These are phyloP conservation scores for Nephromyces sp. DNA, from an alignment of 169 alveolate genomes.

Conservation along the genomic window DNA sequence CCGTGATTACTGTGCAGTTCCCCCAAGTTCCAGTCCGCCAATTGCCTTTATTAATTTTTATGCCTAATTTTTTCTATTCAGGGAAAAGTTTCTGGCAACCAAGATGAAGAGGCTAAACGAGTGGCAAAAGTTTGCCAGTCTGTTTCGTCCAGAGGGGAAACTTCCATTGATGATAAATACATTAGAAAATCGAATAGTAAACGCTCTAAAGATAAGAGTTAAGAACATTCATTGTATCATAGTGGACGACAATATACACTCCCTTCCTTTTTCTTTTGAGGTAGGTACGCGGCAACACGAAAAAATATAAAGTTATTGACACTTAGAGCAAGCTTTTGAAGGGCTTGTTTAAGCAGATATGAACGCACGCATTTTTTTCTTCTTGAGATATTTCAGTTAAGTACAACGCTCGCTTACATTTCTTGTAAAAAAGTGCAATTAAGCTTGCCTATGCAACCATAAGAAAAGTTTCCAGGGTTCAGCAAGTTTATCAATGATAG, in stretches of 20 bases:
- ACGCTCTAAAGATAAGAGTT: slow-evolving; percentile 49
- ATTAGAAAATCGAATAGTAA: slow-evolving; percentile 50
- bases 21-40: too few species aligned
- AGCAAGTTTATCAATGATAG: too few species aligned
- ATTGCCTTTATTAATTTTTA: too few species aligned
- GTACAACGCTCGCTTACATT: background rate
- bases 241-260: slow-evolving; percentile 56
- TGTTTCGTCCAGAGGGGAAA: too few species aligned
- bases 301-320: background rate
- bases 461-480: too few species aligned
- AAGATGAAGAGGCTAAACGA: background rate
- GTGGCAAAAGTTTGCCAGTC: background rate
- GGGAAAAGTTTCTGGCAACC: background rate
- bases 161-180: slow-evolving; percentile 40
- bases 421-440: background rate
- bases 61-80: too few species aligned
- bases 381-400: background rate
- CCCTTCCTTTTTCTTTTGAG: slow-evolving; percentile 56
- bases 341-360: background rate
- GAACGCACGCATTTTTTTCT: background rate
- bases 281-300: background rate
- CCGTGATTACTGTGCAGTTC: too few species aligned
- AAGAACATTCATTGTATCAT: slow-evolving; percentile 48
- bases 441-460: too few species aligned
- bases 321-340: background rate